Conservation (phyloP, 352 stramenopile species). For the Pythium pyrilobum region DNA sequence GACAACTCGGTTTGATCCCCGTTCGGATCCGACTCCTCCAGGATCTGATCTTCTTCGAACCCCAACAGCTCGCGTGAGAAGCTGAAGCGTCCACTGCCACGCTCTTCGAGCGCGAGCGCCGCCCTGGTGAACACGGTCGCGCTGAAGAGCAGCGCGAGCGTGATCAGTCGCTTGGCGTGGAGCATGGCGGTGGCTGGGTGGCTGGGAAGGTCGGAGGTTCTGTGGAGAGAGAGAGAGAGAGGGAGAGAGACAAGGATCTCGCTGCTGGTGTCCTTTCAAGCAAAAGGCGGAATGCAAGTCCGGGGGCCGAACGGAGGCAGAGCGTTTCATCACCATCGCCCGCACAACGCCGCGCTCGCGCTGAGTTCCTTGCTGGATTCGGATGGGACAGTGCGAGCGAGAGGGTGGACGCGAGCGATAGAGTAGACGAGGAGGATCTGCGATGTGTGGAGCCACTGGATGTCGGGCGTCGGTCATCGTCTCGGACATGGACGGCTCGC, state of each 20-base stretch:
- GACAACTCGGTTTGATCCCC: not conserved
- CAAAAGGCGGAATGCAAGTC: constrained; percentile 20
- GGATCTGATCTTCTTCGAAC: too few species aligned
- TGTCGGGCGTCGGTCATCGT: not conserved
- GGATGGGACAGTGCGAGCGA: too few species aligned
- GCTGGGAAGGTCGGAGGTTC: not conserved
- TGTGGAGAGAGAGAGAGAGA: not conserved
- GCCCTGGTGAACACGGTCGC: constrained; percentile 1
- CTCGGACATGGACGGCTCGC: too few species aligned
- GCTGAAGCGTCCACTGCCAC: not conserved
- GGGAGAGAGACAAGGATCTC: too few species aligned
- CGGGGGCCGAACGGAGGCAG: not conserved
- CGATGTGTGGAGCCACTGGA: not conserved
- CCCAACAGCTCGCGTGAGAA: not conserved
- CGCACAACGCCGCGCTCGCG: not conserved
- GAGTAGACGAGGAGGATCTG: too few species aligned
- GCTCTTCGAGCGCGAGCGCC: not conserved
- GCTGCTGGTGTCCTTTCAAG: constrained; percentile 12
- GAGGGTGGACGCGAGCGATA: too few species aligned
- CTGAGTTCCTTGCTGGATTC: too few species aligned
- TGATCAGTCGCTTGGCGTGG: constrained; percentile 18
- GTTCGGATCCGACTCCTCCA: too few species aligned
- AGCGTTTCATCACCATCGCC: not conserved
- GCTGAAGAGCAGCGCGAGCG: constrained; percentile 16
- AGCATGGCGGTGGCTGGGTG: constrained; percentile 10